Percentiles rank a stretch among this genome's conserved stretches.
These are phyloP conservation scores for Lolium multiflorum DNA, from an alignment of 176 grass and related monocot genomes.

Conservation along the genomic window DNA sequence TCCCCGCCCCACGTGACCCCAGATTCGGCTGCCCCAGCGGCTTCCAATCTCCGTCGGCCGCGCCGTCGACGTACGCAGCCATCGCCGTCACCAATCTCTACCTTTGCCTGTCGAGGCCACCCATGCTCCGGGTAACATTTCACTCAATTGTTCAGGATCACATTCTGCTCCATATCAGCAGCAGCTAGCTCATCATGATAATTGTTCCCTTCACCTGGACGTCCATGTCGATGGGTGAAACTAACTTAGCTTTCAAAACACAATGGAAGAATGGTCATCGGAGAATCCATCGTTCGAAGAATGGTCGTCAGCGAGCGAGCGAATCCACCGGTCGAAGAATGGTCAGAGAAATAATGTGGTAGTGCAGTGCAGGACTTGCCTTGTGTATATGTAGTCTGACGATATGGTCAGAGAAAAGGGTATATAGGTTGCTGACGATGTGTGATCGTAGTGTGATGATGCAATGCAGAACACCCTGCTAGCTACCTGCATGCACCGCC, in stretches of 20 bases:
- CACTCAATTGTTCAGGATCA: neutral
- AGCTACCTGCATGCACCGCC: slow-evolving; percentile 9
- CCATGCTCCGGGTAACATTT: neutral
- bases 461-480: neutral
- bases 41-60: neutral
- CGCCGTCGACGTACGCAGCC: slow-evolving; percentile 6
- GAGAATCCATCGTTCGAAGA: neutral
- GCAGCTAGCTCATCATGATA: neutral
- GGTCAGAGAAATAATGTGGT: neutral
- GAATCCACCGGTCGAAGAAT: neutral
- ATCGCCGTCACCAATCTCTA: neutral
- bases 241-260: neutral
- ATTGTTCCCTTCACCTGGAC: neutral
- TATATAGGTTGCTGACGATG: neutral
- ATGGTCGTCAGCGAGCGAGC: neutral
- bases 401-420: neutral
- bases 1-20: slow-evolving; percentile 46
- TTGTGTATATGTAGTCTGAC: too few relatives aligned
- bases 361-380: too few relatives aligned
- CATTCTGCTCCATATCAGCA: neutral
- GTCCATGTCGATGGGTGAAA: neutral
- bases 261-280: neutral
- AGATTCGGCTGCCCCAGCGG: slow-evolving; percentile 41
- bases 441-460: too few relatives aligned
- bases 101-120: neutral